Evolutionary conservation across 73 alveolate species (phyloP), one percentile per base, ranked within the genome.

Genomic region (Stentor coeruleus): DNA sequence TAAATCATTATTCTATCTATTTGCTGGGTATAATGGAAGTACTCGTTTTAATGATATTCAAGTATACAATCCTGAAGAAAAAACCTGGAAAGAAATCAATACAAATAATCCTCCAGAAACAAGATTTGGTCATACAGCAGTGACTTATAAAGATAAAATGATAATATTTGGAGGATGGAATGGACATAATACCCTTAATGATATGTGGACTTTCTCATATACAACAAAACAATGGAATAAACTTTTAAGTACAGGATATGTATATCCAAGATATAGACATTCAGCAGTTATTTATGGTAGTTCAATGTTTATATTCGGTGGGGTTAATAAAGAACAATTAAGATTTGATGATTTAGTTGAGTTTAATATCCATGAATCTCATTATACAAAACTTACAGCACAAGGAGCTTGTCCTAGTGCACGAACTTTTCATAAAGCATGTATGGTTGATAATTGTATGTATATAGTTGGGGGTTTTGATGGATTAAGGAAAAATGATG

Each of bases 161-260:
- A 93, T 91, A 81, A 83, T 95, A 73, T 95, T 95, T 77, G 99
- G 99, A 35, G 99, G 99, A 14, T 95, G 99, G 99, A 94, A 95
- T 86, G 99, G 99, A 33, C 85, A 84, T 74, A 57, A 58, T 26
- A 94, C 97, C 58, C 87, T 95, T 28, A 90, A 89, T 82, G 99
- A 95, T 83, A 84, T 95, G 35, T 74, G 91, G 82, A 85, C 88
- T 28, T 94, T 86, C 73, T 92, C 88, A 58, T 81, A 89, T 42
- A 92, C 87, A 60, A 85, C 75, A 59, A 74, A 86, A 37, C 83
- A 87, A 49, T 94, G 97, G 96, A 79, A 83, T 75, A 39, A 88
- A 81, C 82, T 91, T 59, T 15, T 38, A 42, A 77, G 76, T 26
- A 77, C 84, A 57, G 84, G 88, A 33, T 15, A 49, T 35, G 76